phyloP scores from a whole-genome alignment of 2,329 filamentous ascomycete genomes.

The Exserohilum rostratum region DNA sequence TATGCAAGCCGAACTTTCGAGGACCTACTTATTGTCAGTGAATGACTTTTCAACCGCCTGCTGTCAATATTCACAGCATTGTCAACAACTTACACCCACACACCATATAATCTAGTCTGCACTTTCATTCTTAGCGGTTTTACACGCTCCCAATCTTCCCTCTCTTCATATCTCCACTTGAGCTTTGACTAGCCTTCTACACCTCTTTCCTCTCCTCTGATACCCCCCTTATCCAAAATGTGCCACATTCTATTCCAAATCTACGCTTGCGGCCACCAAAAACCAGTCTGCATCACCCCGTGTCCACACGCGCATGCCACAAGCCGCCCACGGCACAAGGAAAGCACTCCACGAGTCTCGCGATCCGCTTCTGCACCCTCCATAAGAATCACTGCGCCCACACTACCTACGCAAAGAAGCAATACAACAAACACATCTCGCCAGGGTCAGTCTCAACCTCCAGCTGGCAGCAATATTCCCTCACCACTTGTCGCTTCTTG shows the following conservation, averaged over 20 bases:
- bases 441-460: too few species aligned
- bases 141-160: neutral
- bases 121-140: too few species aligned
- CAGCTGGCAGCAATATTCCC: too few species aligned
- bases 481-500: too few species aligned
- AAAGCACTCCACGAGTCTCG: neutral
- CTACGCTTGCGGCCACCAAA: constrained; percentile 34
- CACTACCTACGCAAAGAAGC: too few species aligned
- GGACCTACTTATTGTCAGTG: neutral
- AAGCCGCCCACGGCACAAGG: neutral
- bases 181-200: too few species aligned
- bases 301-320: constrained; percentile 25
- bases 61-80: neutral
- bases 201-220: too few species aligned
- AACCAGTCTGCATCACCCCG: constrained; percentile 35
- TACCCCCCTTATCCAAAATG: constrained; percentile 15
- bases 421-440: too few species aligned
- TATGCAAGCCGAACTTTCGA: neutral
- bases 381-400: neutral
- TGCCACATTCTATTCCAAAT: constrained; percentile 35
- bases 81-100: too few species aligned
- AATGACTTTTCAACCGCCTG: neutral
- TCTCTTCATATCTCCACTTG: too few species aligned
- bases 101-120: too few species aligned
- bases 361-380: constrained; percentile 18